Percentiles rank a stretch among this genome's conserved stretches.
These are phyloP conservation scores for Cyberlindnera bimundalis DNA, from an alignment of 805 yeast species.

Conservation along the genomic window DNA sequence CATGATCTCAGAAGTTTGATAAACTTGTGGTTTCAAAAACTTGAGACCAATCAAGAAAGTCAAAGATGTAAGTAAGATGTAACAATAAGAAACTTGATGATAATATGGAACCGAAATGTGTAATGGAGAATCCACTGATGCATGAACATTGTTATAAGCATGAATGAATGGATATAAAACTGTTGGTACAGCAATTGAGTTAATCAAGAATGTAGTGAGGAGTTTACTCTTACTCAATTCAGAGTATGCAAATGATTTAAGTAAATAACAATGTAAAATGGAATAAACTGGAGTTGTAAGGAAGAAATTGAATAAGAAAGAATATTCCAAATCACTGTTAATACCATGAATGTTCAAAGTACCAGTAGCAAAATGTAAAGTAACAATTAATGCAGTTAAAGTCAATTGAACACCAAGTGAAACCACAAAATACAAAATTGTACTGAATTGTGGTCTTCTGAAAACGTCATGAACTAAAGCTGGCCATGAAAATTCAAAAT, in stretches of 20 bases:
- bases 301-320: slow-evolving; percentile 9
- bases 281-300: slow-evolving; percentile 20
- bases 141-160: slow-evolving; percentile 19
- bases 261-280: slow-evolving; percentile 18
- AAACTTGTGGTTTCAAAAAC: slow-evolving; percentile 10
- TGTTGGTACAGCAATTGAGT: slow-evolving; percentile 24
- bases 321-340: slow-evolving; percentile 10
- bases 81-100: slow-evolving; percentile 7
- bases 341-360: slow-evolving; percentile 16
- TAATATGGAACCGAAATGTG: slow-evolving; percentile 10
- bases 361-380: slow-evolving; percentile 9
- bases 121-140: slow-evolving; percentile 25
- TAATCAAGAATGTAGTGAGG: slow-evolving; percentile 6
- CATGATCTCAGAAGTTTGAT: slow-evolving; percentile 19
- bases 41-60: slow-evolving; percentile 16
- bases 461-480: slow-evolving; percentile 25
- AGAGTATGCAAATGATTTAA: slow-evolving; percentile 19
- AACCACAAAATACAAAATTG: slow-evolving; percentile 15
- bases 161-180: slow-evolving; percentile 9
- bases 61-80: slow-evolving; percentile 11
- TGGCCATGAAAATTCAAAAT: slow-evolving; percentile 28
- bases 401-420: slow-evolving; percentile 23
- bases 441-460: slow-evolving; percentile 18
- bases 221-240: slow-evolving; percentile 7
- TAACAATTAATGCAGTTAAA: slow-evolving; percentile 7